Base-by-base conservation (phyloP, 768 basidiomycete species). In the Pisolithus albus region DNA sequence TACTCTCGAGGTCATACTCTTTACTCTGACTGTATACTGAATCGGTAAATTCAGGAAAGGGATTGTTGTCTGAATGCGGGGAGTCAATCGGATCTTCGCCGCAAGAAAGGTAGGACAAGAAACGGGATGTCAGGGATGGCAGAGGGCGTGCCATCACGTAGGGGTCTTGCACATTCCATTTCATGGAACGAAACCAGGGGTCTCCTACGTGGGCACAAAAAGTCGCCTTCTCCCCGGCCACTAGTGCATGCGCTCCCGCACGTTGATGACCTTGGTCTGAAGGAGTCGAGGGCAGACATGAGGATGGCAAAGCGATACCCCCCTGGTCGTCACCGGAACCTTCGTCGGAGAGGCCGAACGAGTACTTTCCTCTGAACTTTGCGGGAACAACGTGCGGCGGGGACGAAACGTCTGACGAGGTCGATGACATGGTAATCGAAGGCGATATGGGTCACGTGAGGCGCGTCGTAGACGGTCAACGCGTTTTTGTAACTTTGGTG, bases 361-460 rank as follows among this genome's bases (percentile, higher is more conserved):
- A 60, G 40, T 56, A 57, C 52, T 59, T 65, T 47, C 65, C 58
- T 36, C 54, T 63, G 39, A 52, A 55, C 32, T 48, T 56, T 50
- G 54, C 38, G n/a, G 67, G 61, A 24, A 62, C 26, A 18, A 50
- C 18, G 32, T 46, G 53, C 30, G 57, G 52, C 7, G 56, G 53
- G 18, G 57, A 51, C 24, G 46, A 21, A 16, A 48, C 49, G 48
- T 40, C 24, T 41, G 42, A 47, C 10, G 40, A 47, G 26, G 52
- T 15, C 37, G 56, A 60, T 50, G 56, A 60, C 65, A 67, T 67
- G 51, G 65, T 54, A 40, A 65, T 69, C 57, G 47, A 60, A 65
- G 58, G 56, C 52, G 50, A 49, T 64, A 67, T 67, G 61, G 52
- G 57, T 67, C 66, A 67, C 65, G 66, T 69, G 67, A 36, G 1